These are phyloP conservation scores for Phytophthora gonapodyides DNA, from an alignment of 352 stramenopile species.

Conservation along the genomic window DNA sequence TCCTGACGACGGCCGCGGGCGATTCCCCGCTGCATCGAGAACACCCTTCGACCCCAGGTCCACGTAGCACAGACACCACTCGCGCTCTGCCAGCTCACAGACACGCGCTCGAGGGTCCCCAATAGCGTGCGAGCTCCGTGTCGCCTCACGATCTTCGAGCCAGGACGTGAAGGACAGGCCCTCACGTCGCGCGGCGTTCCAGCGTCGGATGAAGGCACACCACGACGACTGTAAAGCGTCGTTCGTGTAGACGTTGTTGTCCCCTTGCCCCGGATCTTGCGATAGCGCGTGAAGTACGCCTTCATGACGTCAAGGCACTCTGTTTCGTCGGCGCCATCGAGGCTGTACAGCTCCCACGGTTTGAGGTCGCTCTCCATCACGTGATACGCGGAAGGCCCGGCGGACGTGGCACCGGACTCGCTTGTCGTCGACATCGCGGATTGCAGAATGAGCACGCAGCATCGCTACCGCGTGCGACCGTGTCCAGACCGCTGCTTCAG, in stretches of 20 bases:
- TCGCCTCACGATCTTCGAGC: conserved; percentile 9
- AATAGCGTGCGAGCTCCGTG: too few species aligned
- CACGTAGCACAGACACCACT: too few species aligned
- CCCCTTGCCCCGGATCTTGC: conserved; percentile 1
- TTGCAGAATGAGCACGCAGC: background rate
- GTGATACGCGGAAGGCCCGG: background rate
- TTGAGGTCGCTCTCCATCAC: conserved; percentile 7
- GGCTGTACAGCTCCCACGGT: conserved; percentile 6
- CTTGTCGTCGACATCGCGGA: background rate
- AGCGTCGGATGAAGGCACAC: conserved; percentile 16
- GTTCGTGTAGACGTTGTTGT: background rate
- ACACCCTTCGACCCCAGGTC: too few species aligned
- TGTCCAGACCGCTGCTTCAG: background rate
- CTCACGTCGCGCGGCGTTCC: conserved; percentile 9
- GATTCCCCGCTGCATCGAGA: too few species aligned
- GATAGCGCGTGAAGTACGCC: conserved; percentile 15
- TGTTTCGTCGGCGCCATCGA: background rate
- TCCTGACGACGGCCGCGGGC: too few species aligned
- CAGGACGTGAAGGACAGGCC: background rate
- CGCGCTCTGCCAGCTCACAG: too few species aligned
- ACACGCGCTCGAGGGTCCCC: too few species aligned
- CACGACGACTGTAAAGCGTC: conserved; percentile 14
- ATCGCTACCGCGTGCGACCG: background rate
- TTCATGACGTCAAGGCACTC: background rate
- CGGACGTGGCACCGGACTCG: background rate